Conservation (phyloP, 805 yeast genomes). For the Candida chauliodis region DNA sequence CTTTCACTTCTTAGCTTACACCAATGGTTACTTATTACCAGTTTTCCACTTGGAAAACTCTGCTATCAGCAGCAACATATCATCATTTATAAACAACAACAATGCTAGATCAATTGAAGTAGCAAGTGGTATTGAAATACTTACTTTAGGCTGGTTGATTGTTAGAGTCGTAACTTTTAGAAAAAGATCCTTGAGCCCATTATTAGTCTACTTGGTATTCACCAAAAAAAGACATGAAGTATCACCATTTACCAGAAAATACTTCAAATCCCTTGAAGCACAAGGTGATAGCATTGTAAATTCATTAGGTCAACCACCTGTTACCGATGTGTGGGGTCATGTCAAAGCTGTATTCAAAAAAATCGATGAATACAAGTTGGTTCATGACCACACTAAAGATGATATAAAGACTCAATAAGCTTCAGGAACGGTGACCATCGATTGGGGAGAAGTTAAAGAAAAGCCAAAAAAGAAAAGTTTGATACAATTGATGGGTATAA, state of each 20-base stretch:
- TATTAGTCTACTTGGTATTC: conserved; percentile 56
- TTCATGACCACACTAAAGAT: conserved; percentile 35
- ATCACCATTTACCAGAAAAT: conserved; percentile 66
- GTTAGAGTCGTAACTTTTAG: conserved; percentile 58
- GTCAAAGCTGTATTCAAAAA: conserved; percentile 29
- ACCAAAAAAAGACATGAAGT: conserved; percentile 75
- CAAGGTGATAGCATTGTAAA: conserved; percentile 30
- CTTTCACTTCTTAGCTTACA: conserved; percentile 77
- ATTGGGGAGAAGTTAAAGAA: conserved; percentile 5
- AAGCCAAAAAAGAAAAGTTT: background rate
- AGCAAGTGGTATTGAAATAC: conserved; percentile 37
- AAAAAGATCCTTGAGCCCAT: conserved; percentile 57
- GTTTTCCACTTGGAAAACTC: conserved; percentile 37
- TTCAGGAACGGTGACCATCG: background rate
- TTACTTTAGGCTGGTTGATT: conserved; percentile 42
- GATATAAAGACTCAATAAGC: conserved; percentile 11
- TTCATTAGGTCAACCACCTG: conserved; percentile 25
- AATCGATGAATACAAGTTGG: conserved; percentile 26
- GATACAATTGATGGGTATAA: background rate
- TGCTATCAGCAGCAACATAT: conserved; percentile 36
- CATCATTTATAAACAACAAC: conserved; percentile 31
- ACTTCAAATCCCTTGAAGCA: conserved; percentile 67
- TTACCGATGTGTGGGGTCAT: conserved; percentile 35
- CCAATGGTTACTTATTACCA: conserved; percentile 65
- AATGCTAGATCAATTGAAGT: conserved; percentile 36